Base-by-base conservation (phyloP, 306 rosid species). In the Cercis canadensis region DNA sequence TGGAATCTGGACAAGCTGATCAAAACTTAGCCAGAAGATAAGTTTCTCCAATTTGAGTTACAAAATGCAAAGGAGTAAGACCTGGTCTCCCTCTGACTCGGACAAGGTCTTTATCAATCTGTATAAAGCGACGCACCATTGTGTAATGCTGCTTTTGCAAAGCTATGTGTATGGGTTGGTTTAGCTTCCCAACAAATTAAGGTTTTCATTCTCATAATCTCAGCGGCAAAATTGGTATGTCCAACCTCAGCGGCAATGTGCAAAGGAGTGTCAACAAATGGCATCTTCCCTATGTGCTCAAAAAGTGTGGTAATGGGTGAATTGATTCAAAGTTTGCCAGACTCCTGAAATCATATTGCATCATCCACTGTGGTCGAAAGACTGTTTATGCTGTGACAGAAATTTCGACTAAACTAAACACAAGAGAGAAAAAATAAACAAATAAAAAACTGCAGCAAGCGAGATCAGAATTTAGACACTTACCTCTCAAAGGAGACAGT, bases 171-270 rank as follows among this genome's bases (percentile, higher is more conserved):
- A 78, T 24, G 29, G 86, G 80, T 11, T 11, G 52, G 11, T 82
- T 74, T 19, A 19, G 63, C 71, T 78, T 82, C 51, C 60, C 57
- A 2, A 72, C 63, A 16, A 69, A 82, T 0, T 80, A 58, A 34
- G 86, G 80, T 41, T 78, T 82, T 33, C 78, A 37, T 24, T 24
- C 69, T 65, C 66, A 71, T 66, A 12, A 78, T 70, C 32, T 78
- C 81, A 5, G 74, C 1, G 9, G 76, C 71, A 33, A 82, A 70
- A 1, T 24, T 24, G 29, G 29, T 24, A 4, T 74, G 41, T 4
- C 81, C 86, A 5, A 10, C 34, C 10, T 69, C 16, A n/a, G 79
- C 73, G 12, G 70, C 74, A 14, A 55, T 4, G 29, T 24, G 29
- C 29, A 24, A 24, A 24, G 1, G 29, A 24, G 29, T 24, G 2